Evolutionary conservation across 495 filamentous ascomycete species (phyloP), one percentile per base, ranked within the genome.

Genomic region (Penicillium egyptiacum): DNA sequence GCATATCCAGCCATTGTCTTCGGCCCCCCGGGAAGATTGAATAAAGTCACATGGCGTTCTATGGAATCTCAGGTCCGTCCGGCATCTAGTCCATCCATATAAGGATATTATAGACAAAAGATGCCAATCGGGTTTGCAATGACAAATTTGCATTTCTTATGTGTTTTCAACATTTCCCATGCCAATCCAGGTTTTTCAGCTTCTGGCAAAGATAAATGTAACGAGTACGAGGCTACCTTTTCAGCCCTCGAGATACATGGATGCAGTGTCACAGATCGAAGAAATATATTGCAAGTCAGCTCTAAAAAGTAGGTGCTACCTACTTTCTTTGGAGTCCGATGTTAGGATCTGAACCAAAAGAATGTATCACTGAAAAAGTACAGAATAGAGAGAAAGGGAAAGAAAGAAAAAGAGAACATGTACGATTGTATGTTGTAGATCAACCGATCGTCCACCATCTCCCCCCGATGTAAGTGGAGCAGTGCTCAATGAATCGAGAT

Each of bases 41-140:
- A 60, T 60, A 42, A 51, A 63, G 60, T 65, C 23, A 63, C 56
- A 63, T 60, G 7, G 22, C 44, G 33, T 50, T 12, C 39, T 31
- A 44, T 40, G 16, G 19, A 4, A 37, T 35, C 16, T 6, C 23
- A 48, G 33, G 22, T 5, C 14, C 35, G 35, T 3, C 17, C 28
- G n/a, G n/a, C 26, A 6, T 31, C 30, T 19, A 16, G 10, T 28
- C 28, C 9, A 30, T 28, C 14, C n/a, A 28, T 46, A 17, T 28
- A 12, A 7, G 6, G 3, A 25, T 11, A 39, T 12, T 30, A 8
- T 12, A 5, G 28, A 31, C 2, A 31, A 48, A 31, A 6, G 5
- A 40, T 19, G 14, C 22, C 25, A 19, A 20, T 3, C 4, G 20
- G 14, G 1, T 51, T 12, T 23, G 11, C 25, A 12, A 10, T 17